Percentiles rank a stretch among this genome's conserved stretches.
Evolutionary conservation across 2,329 filamentous ascomycete species (phyloP).

Genomic region (Tricladium varicosporioides): DNA sequence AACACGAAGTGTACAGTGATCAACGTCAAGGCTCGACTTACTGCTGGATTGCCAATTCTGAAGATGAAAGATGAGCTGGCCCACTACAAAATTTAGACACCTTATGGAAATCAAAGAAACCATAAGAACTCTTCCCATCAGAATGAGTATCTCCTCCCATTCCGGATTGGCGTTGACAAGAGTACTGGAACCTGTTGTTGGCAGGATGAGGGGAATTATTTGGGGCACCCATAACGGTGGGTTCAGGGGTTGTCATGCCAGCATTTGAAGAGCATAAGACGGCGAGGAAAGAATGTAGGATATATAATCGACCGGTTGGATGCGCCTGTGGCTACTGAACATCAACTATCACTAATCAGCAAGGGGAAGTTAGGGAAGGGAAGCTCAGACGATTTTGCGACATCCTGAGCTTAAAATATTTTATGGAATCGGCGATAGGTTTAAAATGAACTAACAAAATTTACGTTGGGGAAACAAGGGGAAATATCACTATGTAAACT

Average conservation of each 20-base stretch:
- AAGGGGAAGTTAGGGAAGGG: background rate
- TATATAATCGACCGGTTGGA: background rate
- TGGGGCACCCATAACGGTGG: background rate
- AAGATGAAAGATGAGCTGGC: background rate
- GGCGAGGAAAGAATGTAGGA: slow-evolving; percentile 1
- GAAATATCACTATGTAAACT: too few species aligned
- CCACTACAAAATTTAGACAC: background rate
- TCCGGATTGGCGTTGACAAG: background rate
- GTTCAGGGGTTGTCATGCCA: background rate
- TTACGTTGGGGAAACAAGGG: too few species aligned
- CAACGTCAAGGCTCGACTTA: background rate
- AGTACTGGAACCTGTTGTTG: slow-evolving; percentile 1
- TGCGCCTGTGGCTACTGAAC: slow-evolving; percentile 7
- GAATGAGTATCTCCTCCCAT: slow-evolving; percentile 4
- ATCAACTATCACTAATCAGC: background rate
- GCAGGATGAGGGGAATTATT: background rate
- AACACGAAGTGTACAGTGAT: background rate
- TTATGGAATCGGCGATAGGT: too few species aligned
- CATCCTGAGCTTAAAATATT: background rate
- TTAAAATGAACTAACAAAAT: too few species aligned
- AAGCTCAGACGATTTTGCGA: background rate
- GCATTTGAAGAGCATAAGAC: slow-evolving; percentile 7
- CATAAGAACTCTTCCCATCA: background rate
- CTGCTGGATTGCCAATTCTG: background rate
- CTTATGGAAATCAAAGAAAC: slow-evolving; percentile 1